A percentile compares a stretch with the other conserved stretches of the same genome.
These are phyloP conservation scores for Hymenotorrendiella dingleyae DNA, from an alignment of 2,329 filamentous ascomycete genomes.

Conservation along the genomic window DNA sequence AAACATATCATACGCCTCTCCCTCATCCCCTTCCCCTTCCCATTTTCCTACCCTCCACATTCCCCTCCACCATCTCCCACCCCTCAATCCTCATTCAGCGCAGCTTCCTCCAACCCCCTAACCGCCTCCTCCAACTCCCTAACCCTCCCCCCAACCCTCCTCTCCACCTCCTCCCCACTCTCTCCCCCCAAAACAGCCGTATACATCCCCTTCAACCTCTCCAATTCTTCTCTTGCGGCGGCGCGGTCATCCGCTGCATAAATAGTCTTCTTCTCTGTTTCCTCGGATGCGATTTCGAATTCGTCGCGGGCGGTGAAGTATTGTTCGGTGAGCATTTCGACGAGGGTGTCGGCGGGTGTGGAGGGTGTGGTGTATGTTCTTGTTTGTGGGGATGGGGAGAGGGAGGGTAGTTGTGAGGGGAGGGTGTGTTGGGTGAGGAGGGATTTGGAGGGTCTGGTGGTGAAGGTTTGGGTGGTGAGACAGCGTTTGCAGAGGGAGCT, in stretches of 20 bases:
- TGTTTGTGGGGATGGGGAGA: background rate
- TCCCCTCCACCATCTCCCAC: background rate
- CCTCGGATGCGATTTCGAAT: constrained; percentile 43
- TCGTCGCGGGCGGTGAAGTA: constrained; percentile 41
- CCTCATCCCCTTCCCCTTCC: background rate
- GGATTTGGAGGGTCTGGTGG: constrained; percentile 3
- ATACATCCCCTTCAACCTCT: constrained; percentile 32
- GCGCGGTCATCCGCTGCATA: constrained; percentile 41
- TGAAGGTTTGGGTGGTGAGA: constrained; percentile 1
- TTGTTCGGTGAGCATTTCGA: constrained; percentile 27
- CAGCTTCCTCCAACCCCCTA: constrained; percentile 36
- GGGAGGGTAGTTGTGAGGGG: background rate
- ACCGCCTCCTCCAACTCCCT: constrained; percentile 41
- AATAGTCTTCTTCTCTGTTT: constrained; percentile 38
- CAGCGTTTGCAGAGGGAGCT: constrained; percentile 11
- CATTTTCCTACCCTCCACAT: background rate
- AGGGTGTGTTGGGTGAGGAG: constrained; percentile 1
- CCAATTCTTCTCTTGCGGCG: constrained; percentile 39
- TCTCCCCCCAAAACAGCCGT: constrained; percentile 29
- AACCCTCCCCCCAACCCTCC: constrained; percentile 38
- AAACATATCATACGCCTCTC: background rate
- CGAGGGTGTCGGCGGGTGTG: constrained; percentile 19
- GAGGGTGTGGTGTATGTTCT: constrained; percentile 14
- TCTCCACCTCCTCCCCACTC: constrained; percentile 37
- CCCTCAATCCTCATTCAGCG: constrained; percentile 29